Evolutionary conservation across 257 asterid genomes (phyloP).

Genomic region (Solanum rostratum): DNA sequence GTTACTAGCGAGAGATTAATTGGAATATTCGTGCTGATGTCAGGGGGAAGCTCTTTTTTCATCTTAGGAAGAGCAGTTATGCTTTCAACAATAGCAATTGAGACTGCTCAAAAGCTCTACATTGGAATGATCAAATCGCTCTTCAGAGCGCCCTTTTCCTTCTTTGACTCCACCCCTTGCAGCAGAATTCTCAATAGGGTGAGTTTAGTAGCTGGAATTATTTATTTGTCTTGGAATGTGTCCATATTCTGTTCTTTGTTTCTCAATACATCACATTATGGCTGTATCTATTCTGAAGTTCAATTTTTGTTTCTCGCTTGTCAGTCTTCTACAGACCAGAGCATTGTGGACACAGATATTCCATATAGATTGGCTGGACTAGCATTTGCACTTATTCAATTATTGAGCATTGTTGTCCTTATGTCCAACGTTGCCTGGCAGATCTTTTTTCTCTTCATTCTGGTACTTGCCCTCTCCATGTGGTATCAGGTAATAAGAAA

Average conservation of each 20-base stretch:
- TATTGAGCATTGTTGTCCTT: conserved; percentile 57
- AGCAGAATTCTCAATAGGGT: conserved; percentile 85
- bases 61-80: conserved; percentile 67
- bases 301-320: background rate
- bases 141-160: conserved; percentile 67
- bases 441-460: conserved; percentile 49
- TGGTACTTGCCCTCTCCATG: conserved; percentile 45
- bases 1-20: conserved; percentile 36
- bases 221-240: background rate
- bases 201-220: background rate
- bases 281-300: background rate
- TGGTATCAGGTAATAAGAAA: conserved; percentile 59
- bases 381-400: conserved; percentile 74
- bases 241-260: background rate
- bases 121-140: conserved; percentile 47
- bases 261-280: background rate
- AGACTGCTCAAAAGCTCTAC: conserved; percentile 58
- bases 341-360: conserved; percentile 70
- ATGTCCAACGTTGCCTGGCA: conserved; percentile 78
- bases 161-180: conserved; percentile 73
- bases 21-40: conserved; percentile 48
- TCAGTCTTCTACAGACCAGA: conserved; percentile 85
- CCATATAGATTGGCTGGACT: conserved; percentile 78
- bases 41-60: conserved; percentile 71
- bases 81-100: conserved; percentile 62